Conservation (phyloP, 331 rosid genomes). For the Telfairia occidentalis region DNA sequence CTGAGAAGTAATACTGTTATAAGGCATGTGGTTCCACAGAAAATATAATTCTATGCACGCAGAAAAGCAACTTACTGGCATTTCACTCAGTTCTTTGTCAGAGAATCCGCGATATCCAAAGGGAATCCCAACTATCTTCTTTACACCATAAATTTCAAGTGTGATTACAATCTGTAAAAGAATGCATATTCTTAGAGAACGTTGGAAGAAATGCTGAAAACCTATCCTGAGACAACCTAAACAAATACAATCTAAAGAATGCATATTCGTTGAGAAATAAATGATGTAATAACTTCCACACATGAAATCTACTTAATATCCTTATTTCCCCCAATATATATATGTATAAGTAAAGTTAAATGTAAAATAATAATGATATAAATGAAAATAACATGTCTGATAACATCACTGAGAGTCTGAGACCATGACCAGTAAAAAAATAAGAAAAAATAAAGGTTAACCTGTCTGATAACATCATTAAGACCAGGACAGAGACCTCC, state of each 20-base stretch:
- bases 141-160: conserved; percentile 91
- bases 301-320: neutral
- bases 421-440: neutral
- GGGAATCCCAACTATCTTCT: conserved; percentile 89
- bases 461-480: conserved; percentile 97
- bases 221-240: neutral
- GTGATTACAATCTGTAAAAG: conserved; percentile 83
- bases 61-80: conserved; percentile 40
- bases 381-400: neutral
- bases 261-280: neutral
- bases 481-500: conserved; percentile 99
- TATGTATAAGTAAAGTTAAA: neutral
- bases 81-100: conserved; percentile 66
- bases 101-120: conserved; percentile 93
- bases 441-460: conserved; percentile 5
- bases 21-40: neutral
- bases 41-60: conserved; percentile 8
- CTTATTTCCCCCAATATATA: neutral
- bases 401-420: neutral
- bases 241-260: neutral
- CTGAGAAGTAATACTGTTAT: conserved; percentile 10
- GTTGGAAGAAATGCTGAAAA: neutral
- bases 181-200: neutral
- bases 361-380: neutral
- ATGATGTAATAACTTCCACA: neutral